Base-by-base conservation (phyloP, 106 monocot genomes). In the Cymbidium sinense region DNA sequence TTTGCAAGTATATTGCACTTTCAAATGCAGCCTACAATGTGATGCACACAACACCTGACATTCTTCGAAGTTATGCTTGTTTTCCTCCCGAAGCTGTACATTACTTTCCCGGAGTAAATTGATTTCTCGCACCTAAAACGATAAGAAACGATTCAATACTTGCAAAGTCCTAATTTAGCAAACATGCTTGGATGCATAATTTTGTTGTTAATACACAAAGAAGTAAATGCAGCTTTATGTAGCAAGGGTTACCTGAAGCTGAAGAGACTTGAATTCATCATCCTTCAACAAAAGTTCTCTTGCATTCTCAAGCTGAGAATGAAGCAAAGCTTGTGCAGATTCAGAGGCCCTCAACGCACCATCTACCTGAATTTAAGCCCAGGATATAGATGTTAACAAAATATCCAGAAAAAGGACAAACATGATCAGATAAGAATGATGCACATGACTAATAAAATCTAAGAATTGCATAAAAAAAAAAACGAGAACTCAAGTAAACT, bases 51-150 rank as follows among this genome's bases (percentile, higher is more conserved):
- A 25, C 51, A 94, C 98, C 98, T 99, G 95, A 70, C 88, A 89
- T 83, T 95, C 99, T 43, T 95, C 92, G 82, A 95, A 99, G 73
- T 99, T 99, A 61, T 95, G 92, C 72, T 87, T 95, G 81, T 90
- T 99, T 86, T 99, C 99, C 75, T 90, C 94, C 34, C 98, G 89
- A 78, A 99, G 90, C 73, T 99, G 94, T 34, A 89, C 80, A 78
- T 94, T 99, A 82, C 94, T 94, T 85, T 94, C 99, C 69, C 95
- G 90, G 78, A 99, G 92, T 83, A 94, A 85, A 89, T 90, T 95
- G 76, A 99, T 90, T 83, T 96, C 96, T 75, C 87, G 89, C 54
- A 96, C 93, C 93, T 95, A 64, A 13, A 82, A 43, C 4, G 30
- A 75, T 31, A 21, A 28, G 7, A 71, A 50, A 13, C 12, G 31